These are phyloP conservation scores for Rhodamnia rubescens DNA, from an alignment of 345 rosid species.

Conservation along the genomic window DNA sequence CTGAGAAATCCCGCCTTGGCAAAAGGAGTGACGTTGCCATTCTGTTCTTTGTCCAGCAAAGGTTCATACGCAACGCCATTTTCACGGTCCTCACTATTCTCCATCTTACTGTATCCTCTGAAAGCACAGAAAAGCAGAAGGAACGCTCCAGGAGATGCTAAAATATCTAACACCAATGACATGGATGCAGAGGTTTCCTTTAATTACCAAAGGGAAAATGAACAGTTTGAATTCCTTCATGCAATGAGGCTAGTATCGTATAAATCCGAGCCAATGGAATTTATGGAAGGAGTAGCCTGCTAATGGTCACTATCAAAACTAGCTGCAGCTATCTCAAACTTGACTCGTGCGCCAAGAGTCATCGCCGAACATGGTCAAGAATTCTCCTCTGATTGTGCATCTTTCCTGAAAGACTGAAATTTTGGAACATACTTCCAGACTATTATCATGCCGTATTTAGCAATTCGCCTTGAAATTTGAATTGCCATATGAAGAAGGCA, in stretches of 20 bases:
- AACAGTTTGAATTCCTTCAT: slow-evolving; percentile 12
- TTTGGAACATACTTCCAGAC: neutral
- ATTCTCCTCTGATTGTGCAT: slow-evolving; percentile 2
- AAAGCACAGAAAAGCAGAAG: slow-evolving; percentile 11
- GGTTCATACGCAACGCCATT: slow-evolving; percentile 14
- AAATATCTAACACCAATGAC: slow-evolving; percentile 11
- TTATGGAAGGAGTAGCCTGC: slow-evolving; percentile 2
- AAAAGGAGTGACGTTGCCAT: slow-evolving; percentile 24
- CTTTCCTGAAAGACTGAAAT: neutral
- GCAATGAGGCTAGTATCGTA: slow-evolving; percentile 8
- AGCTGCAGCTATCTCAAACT: slow-evolving; percentile 1
- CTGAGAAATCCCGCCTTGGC: slow-evolving; percentile 30
- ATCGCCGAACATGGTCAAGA: slow-evolving; percentile 11
- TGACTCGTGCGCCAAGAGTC: slow-evolving; percentile 3
- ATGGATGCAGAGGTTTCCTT: neutral
- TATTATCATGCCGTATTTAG: neutral
- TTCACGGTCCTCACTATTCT: neutral
- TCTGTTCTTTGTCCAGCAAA: slow-evolving; percentile 14
- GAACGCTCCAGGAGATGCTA: slow-evolving; percentile 25
- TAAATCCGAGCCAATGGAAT: slow-evolving; percentile 1
- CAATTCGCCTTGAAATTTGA: neutral
- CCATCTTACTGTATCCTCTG: neutral
- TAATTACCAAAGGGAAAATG: slow-evolving; percentile 14
- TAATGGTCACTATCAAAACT: slow-evolving; percentile 6
- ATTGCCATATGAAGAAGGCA: neutral